Base-by-base conservation (phyloP, 2,329 filamentous ascomycete genomes). In the Xylaria sp. region DNA sequence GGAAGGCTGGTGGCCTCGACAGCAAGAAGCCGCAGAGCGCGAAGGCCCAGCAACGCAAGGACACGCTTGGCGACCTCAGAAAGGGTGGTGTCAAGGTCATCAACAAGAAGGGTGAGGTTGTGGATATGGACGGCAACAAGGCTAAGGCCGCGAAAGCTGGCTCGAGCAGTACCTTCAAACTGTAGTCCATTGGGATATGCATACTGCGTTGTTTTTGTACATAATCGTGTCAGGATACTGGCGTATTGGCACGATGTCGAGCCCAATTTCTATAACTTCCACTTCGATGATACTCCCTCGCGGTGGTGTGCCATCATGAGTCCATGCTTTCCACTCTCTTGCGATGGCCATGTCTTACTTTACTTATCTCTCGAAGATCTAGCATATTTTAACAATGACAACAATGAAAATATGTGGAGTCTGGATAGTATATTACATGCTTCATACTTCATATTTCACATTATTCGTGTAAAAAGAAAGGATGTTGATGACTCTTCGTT, bases 1-100 rank as follows among this genome's bases (percentile, higher is more conserved):
- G 83, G 75, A 92, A 92, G 80, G 81, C 82, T 19, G 83, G 83
- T 59, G 79, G 79, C 11, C 71, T 71, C 39, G 61, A 72, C n/a
- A 72, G 72, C 59, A 76, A 78, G 65, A 81, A 79, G 68, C 74
- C 77, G 37, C 74, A 81, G 67, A 79, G 78, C 68, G 87, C 83
- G 76, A 88, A 86, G 74, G 81, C 78, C 34, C 79, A 82, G 65
- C 77, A 80, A 55, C 81, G 79, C 65, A 76, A 76, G 63, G 77
- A 80, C 60, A 79, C 77, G 19, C 67, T 81, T 54, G 76, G 73
- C 4, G 76, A 80, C 54, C 73, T 78, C 54, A 76, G 74, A 69
- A 75, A 89, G 81, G 92, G 90, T 55, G 90, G 90, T 61, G 93
- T 97, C 68, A 93, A 89, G 80, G 84, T 97, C 61, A 94, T 97